phyloP scores from a whole-genome alignment of 2,329 filamentous ascomycete genomes.

The Ophiobolus disseminans region DNA sequence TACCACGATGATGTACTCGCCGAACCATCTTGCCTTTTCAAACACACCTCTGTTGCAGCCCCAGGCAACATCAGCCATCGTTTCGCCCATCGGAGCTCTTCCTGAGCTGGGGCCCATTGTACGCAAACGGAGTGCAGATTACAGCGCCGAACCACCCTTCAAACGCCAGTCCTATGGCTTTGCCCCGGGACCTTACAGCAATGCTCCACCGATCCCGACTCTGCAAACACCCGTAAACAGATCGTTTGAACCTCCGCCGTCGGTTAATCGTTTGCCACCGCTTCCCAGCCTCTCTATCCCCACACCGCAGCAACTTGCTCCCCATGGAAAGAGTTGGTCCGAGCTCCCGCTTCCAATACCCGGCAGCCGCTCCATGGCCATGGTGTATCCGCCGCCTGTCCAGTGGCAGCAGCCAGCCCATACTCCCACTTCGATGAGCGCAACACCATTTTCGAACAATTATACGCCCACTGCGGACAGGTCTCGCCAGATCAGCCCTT shows the following conservation, averaged over 20 bases:
- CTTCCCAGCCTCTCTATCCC: conserved; percentile 75
- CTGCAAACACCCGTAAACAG: conserved; percentile 43
- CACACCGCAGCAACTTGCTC: conserved; percentile 50
- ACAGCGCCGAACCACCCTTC: conserved; percentile 61
- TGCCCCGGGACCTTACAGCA: conserved; percentile 45
- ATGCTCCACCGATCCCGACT: conserved; percentile 44
- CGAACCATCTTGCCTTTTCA: conserved; percentile 52
- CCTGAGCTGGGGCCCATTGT: conserved; percentile 50
- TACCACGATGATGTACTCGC: conserved; percentile 49
- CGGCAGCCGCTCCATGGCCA: conserved; percentile 74
- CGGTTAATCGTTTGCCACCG: conserved; percentile 64
- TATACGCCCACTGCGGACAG: conserved; percentile 43
- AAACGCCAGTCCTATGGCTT: conserved; percentile 58
- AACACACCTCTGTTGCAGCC: conserved; percentile 50
- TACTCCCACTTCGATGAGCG: conserved; percentile 46
- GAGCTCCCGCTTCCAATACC: conserved; percentile 59
- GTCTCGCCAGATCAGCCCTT: conserved; percentile 61
- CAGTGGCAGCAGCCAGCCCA: conserved; percentile 57
- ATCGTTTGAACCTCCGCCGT: conserved; percentile 44
- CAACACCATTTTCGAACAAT: conserved; percentile 34
- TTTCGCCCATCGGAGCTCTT: conserved; percentile 53
- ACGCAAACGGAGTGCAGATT: conserved; percentile 67
- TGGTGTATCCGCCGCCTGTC: conserved; percentile 70
- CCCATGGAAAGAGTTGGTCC: conserved; percentile 50
- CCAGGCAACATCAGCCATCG: conserved; percentile 51